Evolutionary conservation across 2,329 filamentous ascomycete species (phyloP).

Genomic region (Fusarium neocosmosporiellum): DNA sequence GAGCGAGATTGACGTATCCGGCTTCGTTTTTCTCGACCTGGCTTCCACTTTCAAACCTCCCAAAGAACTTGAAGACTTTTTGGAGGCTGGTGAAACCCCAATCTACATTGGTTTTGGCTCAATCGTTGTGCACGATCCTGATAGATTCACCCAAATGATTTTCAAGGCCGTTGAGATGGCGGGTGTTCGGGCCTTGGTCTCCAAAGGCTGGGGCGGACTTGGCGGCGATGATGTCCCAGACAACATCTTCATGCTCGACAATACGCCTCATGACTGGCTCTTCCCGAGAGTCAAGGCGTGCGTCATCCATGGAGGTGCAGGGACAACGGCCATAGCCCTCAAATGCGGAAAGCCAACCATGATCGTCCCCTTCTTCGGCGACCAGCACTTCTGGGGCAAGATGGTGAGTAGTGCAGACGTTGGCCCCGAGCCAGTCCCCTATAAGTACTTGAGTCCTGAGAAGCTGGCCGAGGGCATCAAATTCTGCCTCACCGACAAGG

Average conservation of each 20-base stretch:
- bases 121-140: conserved; percentile 79
- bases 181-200: conserved; percentile 77
- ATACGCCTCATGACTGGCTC: conserved; percentile 82
- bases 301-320: conserved; percentile 82
- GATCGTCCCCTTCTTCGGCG: conserved; percentile 83
- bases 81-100: conserved; percentile 67
- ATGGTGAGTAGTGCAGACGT: conserved; percentile 74
- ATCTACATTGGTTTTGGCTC: conserved; percentile 83
- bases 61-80: conserved; percentile 64
- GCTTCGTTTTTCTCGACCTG: conserved; percentile 81
- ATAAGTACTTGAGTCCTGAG: conserved; percentile 73
- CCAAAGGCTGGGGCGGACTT: conserved; percentile 80
- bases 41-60: conserved; percentile 71
- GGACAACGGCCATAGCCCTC: conserved; percentile 79
- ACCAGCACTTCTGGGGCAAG: conserved; percentile 82
- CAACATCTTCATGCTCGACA: conserved; percentile 77
- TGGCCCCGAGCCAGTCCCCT: conserved; percentile 74
- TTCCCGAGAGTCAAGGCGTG: conserved; percentile 75
- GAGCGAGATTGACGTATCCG: conserved; percentile 76
- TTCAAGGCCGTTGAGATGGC: conserved; percentile 74
- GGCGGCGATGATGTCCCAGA: conserved; percentile 69
- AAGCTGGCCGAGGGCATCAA: conserved; percentile 77
- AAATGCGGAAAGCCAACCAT: conserved; percentile 79
- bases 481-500: conserved; percentile 72
- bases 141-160: conserved; percentile 76